phyloP scores from a whole-genome alignment of 306 rosid species.

The Fragaria iinumae region DNA sequence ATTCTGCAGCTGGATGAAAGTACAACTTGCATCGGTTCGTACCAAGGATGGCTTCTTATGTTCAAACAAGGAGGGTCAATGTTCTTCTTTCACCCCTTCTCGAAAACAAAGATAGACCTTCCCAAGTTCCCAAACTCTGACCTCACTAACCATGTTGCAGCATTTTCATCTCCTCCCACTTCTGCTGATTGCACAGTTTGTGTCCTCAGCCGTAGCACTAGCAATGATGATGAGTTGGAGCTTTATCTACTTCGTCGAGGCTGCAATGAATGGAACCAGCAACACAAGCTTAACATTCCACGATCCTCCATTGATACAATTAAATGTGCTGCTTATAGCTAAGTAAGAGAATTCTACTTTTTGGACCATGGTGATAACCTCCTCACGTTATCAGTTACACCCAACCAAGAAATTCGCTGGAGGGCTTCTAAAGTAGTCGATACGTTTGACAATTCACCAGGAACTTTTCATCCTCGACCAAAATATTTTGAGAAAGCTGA shows the following conservation, averaged over 20 bases:
- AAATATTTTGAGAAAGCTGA: not conserved
- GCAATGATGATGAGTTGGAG: not conserved
- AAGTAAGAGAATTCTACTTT: constrained; percentile 8
- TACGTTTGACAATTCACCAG: too few relatives aligned
- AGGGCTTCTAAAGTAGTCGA: not conserved
- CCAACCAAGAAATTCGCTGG: not conserved
- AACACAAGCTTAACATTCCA: not conserved
- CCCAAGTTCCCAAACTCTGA: constrained; percentile 23
- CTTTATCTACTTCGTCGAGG: not conserved
- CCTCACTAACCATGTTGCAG: constrained; percentile 21
- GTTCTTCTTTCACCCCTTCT: constrained; percentile 41
- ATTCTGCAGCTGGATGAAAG: constrained; percentile 20
- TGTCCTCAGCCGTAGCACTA: not conserved
- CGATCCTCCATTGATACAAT: not conserved
- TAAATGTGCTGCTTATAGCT: not conserved
- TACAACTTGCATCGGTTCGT: constrained; percentile 38
- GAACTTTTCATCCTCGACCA: not conserved
- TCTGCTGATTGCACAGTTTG: constrained; percentile 20
- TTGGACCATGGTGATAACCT: not conserved
- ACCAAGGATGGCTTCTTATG: constrained; percentile 39
- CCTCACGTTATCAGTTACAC: not conserved
- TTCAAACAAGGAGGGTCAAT: constrained; percentile 10
- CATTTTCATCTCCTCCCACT: constrained; percentile 33
- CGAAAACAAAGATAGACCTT: constrained; percentile 26
- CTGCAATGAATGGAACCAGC: not conserved